phyloP scores from a whole-genome alignment of 2,329 filamentous ascomycete species.

The Penicillium sclerotigenum region DNA sequence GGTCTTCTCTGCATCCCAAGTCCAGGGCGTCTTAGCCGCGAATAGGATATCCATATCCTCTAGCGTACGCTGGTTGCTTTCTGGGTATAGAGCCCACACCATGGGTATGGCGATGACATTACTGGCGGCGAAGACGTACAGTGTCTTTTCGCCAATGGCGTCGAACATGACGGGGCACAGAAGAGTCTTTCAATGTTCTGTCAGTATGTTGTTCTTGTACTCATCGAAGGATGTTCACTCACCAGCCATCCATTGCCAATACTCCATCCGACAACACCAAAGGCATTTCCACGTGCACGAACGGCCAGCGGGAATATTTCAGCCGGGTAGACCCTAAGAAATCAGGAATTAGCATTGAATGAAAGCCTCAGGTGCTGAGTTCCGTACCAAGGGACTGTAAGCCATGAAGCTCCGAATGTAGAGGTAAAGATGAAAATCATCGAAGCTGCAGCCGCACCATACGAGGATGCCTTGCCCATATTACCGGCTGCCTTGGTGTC shows the following conservation, averaged over 20 bases:
- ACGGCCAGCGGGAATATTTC: slow-evolving; percentile 72
- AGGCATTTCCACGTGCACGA: slow-evolving; percentile 71
- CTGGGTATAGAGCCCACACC: slow-evolving; percentile 71
- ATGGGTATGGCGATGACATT: slow-evolving; percentile 66
- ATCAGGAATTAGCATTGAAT: background rate
- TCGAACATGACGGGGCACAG: slow-evolving; percentile 61
- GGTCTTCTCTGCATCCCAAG: slow-evolving; percentile 67
- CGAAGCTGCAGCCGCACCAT: slow-evolving; percentile 63
- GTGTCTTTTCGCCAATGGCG: slow-evolving; percentile 64
- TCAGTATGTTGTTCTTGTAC: slow-evolving; percentile 12
- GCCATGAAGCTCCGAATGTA: slow-evolving; percentile 63
- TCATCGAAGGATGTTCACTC: slow-evolving; percentile 25
- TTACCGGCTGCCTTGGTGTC: slow-evolving; percentile 49
- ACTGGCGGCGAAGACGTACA: slow-evolving; percentile 69
- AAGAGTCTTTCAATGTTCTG: slow-evolving; percentile 37
- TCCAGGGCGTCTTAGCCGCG: slow-evolving; percentile 63
- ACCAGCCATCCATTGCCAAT: slow-evolving; percentile 69
- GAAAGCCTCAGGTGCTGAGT: accelerated
- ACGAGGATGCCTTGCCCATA: slow-evolving; percentile 47
- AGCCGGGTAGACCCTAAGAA: slow-evolving; percentile 57
- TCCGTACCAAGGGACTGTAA: slow-evolving; percentile 53
- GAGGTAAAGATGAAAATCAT: slow-evolving; percentile 70
- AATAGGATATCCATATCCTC: slow-evolving; percentile 76
- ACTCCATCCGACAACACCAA: slow-evolving; percentile 72
- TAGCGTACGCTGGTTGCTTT: slow-evolving; percentile 69